Evolutionary conservation across 257 asterid species (phyloP).

Genomic region (Primulina tabacum): DNA sequence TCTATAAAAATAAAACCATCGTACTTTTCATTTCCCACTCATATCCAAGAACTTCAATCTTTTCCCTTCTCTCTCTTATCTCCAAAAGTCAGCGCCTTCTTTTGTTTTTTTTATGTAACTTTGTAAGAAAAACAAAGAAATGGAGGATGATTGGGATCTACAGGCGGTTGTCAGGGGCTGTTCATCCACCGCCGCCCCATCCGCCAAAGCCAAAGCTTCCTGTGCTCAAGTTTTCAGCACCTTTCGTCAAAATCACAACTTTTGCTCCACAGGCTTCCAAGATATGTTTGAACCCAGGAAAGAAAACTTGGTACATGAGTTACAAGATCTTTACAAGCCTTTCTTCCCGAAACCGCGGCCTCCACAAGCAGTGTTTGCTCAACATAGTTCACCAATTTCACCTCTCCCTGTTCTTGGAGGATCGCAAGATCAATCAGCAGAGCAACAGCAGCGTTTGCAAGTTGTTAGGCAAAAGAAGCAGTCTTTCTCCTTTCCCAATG

Average conservation of each 20-base stretch:
- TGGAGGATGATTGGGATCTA: conserved; percentile 39
- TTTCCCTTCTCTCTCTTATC: neutral
- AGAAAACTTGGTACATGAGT: conserved; percentile 11
- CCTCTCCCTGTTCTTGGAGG: conserved; percentile 25
- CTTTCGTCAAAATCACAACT: conserved; percentile 14
- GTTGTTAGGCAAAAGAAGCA: neutral
- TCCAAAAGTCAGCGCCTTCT: conserved; percentile 69
- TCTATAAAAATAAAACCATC: conserved; percentile 19
- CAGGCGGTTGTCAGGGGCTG: conserved; percentile 42
- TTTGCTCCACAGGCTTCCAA: conserved; percentile 1
- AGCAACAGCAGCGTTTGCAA: neutral
- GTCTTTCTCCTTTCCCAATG: neutral
- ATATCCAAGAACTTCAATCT: neutral
- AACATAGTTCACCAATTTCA: conserved; percentile 4
- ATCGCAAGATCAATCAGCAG: conserved; percentile 16
- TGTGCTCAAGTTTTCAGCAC: neutral
- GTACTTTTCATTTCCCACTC: neutral
- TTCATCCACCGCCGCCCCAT: conserved; percentile 5
- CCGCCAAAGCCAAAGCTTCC: neutral
- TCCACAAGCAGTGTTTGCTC: neutral
- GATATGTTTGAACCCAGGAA: conserved; percentile 24
- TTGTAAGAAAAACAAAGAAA: neutral
- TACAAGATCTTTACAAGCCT: conserved; percentile 30
- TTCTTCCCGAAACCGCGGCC: conserved; percentile 5
- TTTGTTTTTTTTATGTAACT: conserved; percentile 32